Conservation (phyloP, 805 yeast genomes). For the Starmerella vitae region DNA sequence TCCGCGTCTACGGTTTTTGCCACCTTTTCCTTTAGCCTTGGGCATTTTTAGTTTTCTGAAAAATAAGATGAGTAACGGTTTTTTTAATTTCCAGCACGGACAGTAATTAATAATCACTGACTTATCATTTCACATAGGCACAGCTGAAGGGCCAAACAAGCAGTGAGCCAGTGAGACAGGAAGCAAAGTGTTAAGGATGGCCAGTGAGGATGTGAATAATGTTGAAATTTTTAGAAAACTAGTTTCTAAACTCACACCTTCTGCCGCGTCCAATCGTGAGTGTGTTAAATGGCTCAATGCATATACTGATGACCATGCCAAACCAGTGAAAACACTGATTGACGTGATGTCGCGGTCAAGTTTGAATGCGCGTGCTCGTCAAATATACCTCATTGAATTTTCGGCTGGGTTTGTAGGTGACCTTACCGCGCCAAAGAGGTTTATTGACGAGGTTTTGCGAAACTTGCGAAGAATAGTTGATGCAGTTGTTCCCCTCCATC, state of each 20-base stretch:
- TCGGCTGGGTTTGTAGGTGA: slow-evolving; percentile 26
- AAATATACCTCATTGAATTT: slow-evolving; percentile 59
- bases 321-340: slow-evolving; percentile 50
- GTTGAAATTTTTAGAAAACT: slow-evolving; percentile 85
- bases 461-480: slow-evolving; percentile 15
- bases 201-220: neutral
- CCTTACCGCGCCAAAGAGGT: slow-evolving; percentile 4
- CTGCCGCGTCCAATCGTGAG: slow-evolving; percentile 26
- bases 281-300: slow-evolving; percentile 21
- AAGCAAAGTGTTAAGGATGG: neutral
- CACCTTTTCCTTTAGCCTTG: slow-evolving; percentile 60
- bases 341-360: slow-evolving; percentile 38
- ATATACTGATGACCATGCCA: slow-evolving; percentile 47
- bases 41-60: slow-evolving; percentile 38
- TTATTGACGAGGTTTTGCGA: slow-evolving; percentile 4
- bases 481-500: slow-evolving; percentile 19
- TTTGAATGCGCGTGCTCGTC: slow-evolving; percentile 48
- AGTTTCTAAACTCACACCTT: slow-evolving; percentile 51
- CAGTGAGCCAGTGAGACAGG: neutral
- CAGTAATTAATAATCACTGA: too few species aligned
- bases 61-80: too few species aligned
- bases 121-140: too few species aligned
- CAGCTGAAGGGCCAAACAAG: too few species aligned
- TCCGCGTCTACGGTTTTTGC: slow-evolving; percentile 86
- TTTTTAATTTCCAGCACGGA: too few species aligned